Evolutionary conservation across 108 stramenopile genomes (phyloP).

Genomic region (Discostella stelligeroides): DNA sequence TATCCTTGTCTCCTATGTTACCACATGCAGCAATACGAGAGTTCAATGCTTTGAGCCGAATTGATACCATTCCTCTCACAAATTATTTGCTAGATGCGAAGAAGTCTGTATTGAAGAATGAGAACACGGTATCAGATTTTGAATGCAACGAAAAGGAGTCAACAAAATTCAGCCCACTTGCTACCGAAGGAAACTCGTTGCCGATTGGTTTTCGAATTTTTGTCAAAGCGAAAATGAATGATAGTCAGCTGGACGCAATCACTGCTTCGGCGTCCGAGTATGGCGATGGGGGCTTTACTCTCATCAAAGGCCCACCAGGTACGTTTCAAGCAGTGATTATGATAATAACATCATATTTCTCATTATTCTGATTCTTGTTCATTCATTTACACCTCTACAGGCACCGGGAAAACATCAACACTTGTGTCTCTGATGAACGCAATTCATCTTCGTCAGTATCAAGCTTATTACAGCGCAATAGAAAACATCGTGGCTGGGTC

Average conservation of each 20-base stretch:
- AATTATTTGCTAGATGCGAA: constrained; percentile 41
- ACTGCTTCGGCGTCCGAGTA: constrained; percentile 47
- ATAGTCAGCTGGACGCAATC: constrained; percentile 53
- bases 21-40: constrained; percentile 44
- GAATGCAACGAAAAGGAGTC: constrained; percentile 4
- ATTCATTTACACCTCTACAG: constrained; percentile 20
- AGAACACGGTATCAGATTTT: background rate
- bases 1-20: background rate
- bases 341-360: background rate
- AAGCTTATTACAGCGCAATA: constrained; percentile 50
- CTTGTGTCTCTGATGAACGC: constrained; percentile 75
- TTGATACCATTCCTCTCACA: constrained; percentile 42
- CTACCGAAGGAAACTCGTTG: constrained; percentile 29
- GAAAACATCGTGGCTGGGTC: constrained; percentile 46
- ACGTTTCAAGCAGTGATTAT: background rate
- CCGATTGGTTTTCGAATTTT: constrained; percentile 51
- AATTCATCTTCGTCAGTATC: constrained; percentile 62
- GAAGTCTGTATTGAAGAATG: background rate
- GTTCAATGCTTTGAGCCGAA: constrained; percentile 44
- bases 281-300: constrained; percentile 53
- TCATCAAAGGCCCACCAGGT: constrained; percentile 71
- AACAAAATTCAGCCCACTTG: constrained; percentile 25
- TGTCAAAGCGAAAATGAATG: constrained; percentile 48
- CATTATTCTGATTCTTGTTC: background rate
- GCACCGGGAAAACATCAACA: constrained; percentile 85